Evolutionary conservation across 2,329 filamentous ascomycete species (phyloP), one percentile per base, ranked within the genome.

Genomic region (Cordyceps militaris): DNA sequence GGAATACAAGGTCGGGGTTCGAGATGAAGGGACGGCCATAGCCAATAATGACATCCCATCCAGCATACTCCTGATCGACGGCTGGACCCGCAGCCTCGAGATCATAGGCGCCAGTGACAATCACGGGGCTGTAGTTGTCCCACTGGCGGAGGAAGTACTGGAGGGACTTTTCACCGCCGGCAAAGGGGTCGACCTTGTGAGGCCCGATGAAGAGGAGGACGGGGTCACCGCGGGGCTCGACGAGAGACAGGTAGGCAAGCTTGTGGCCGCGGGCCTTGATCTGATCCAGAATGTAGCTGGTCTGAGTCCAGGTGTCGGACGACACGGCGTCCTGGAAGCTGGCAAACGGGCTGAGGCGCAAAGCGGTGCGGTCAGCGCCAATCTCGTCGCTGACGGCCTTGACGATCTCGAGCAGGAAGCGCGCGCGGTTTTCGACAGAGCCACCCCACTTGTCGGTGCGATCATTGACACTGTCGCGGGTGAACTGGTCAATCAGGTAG

Each of bases 401-500:
- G 4, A 74, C 70, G 40, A 79, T 70, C 61, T 81, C 78, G 11
- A 78, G 59, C 47, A 76, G 68, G 47, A 81, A 66, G 5, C 78
- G 70, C n/a, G 74, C 73, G 14, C 79, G 71, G 61, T 81, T 81
- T 63, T 79, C 74, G 57, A 80, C 71, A 28, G 68, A 72, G 4
- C 79, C 79, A 11, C 79, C 79, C 61, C 80, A 82, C 44, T 69
- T 61, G 65, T 82, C 79, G 7, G 74, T 79, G n/a, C 79, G 71
- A 40, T 70, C 67, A 63, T 82, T 82, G 44, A 71, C 74, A 3
- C 72, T 72, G 19, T 74, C 71, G 14, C 73, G 79, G 1, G 81
- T 72, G 68, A 86, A 87, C 59, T 84, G 81, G 60, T 83, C 80
- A 19, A 82, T 70, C 2, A 86, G 71, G 62, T 85, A 86, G 0